Conservation (phyloP, 371 early-diverging fungal species). For the Blakeslea trispora region DNA sequence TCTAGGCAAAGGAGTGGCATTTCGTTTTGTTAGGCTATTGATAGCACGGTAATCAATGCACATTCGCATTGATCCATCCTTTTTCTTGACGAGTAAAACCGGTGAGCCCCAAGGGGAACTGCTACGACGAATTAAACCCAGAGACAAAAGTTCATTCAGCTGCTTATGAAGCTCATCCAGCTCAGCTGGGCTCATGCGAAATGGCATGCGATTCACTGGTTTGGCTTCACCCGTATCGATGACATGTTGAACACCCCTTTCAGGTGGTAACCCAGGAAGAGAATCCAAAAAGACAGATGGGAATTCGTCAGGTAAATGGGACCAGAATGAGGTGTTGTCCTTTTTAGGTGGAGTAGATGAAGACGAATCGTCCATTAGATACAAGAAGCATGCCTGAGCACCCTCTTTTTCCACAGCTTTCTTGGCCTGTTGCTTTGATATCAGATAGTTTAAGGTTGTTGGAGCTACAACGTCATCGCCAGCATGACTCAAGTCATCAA, state of each 20-base stretch:
- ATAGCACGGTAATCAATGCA: constrained; percentile 41
- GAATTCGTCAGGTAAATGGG: no score
- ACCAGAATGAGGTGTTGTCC: no score
- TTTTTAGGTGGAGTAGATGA: no score
- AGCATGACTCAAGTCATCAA: no score
- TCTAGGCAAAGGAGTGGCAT: constrained; percentile 44
- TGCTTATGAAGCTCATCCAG: constrained; percentile 13
- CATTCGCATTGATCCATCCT: constrained; percentile 37
- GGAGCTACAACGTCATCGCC: no score
- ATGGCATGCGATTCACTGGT: constrained; percentile 17
- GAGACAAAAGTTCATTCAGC: constrained; percentile 7
- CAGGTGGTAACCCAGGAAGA: constrained; percentile 2
- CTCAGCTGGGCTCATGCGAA: constrained; percentile 25
- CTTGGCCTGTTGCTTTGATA: neutral
- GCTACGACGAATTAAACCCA: constrained; percentile 26
- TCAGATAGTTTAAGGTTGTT: neutral
- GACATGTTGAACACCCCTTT: constrained; percentile 18
- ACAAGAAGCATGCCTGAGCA: no score
- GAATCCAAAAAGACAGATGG: no score
- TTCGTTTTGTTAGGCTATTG: constrained; percentile 45
- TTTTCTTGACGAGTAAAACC: constrained; percentile 45
- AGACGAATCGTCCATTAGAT: no score
- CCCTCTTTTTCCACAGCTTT: neutral
- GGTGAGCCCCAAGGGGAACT: constrained; percentile 36
- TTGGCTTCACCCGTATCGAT: constrained; percentile 16